Evolutionary conservation across 805 yeast genomes (phyloP).

Genomic region (Nakazawaea pomicola): DNA sequence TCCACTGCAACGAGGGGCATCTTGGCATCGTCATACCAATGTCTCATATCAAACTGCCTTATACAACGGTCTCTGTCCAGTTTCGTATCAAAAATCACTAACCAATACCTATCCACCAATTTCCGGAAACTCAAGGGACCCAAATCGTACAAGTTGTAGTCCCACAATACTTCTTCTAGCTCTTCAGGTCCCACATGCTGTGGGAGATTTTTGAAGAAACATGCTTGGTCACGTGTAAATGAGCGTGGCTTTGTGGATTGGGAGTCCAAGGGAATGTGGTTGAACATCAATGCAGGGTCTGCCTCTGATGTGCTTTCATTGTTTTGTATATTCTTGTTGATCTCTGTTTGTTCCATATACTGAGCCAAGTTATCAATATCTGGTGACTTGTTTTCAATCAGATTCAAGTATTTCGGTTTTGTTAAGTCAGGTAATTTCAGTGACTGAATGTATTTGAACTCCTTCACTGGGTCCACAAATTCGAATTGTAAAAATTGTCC

Average conservation of each 20-base stretch:
- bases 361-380: too few species aligned
- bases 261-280: background rate
- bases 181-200: constrained; percentile 32
- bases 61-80: constrained; percentile 48
- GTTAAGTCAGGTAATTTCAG: constrained; percentile 19
- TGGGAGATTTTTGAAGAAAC: constrained; percentile 43
- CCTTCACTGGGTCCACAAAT: constrained; percentile 33
- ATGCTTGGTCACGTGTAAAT: constrained; percentile 27
- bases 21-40: constrained; percentile 22
- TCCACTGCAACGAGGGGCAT: constrained; percentile 30
- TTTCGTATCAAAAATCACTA: constrained; percentile 40
- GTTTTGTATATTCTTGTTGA: too few species aligned
- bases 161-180: constrained; percentile 38
- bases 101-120: constrained; percentile 20
- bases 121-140: constrained; percentile 17
- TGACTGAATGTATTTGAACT: constrained; percentile 17
- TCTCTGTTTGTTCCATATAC: too few species aligned
- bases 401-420: constrained; percentile 9
- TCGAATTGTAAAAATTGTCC: constrained; percentile 43
- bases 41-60: constrained; percentile 44
- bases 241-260: background rate
- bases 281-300: too few species aligned
- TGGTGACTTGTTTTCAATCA: background rate
- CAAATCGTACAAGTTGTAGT: constrained; percentile 35
- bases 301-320: too few species aligned